Conservation (phyloP, 2,329 filamentous ascomycete genomes). For the Colletotrichum kahawae region DNA sequence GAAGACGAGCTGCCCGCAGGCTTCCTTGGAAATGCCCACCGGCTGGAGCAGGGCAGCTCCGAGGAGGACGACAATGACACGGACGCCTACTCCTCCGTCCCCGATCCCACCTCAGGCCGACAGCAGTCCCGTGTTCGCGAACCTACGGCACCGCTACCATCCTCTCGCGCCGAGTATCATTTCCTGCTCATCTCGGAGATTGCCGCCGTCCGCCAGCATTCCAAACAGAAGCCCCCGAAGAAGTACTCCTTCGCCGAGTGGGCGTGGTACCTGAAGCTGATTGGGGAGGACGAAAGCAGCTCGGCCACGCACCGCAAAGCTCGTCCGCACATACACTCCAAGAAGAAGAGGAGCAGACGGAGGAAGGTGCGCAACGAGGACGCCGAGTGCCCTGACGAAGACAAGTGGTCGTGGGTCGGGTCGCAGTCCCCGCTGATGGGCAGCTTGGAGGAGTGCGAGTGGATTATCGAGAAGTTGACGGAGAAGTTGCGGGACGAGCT, state of each 20-base stretch:
- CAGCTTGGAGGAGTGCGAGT: slow-evolving; percentile 70
- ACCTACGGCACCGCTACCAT: slow-evolving; percentile 39
- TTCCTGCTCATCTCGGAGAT: slow-evolving; percentile 77
- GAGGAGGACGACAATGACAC: slow-evolving; percentile 28
- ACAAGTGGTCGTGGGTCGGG: slow-evolving; percentile 76
- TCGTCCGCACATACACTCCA: slow-evolving; percentile 25
- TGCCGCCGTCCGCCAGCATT: slow-evolving; percentile 66
- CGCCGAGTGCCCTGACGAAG: slow-evolving; percentile 32
- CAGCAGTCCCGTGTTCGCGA: slow-evolving; percentile 42
- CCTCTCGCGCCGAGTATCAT: slow-evolving; percentile 51
- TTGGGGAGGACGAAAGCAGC: slow-evolving; percentile 68
- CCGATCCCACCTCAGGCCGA: slow-evolving; percentile 12
- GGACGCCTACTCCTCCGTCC: slow-evolving; percentile 8
- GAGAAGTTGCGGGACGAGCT: slow-evolving; percentile 61
- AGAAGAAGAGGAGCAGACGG: slow-evolving; percentile 23
- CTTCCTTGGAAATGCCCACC: slow-evolving; percentile 41
- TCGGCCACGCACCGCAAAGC: slow-evolving; percentile 54
- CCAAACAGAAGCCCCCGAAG: slow-evolving; percentile 61
- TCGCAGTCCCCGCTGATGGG: slow-evolving; percentile 73
- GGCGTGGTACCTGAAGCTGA: slow-evolving; percentile 82
- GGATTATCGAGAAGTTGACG: slow-evolving; percentile 72
- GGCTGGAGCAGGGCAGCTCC: neutral
- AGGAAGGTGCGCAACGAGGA: slow-evolving; percentile 16
- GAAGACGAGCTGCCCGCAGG: slow-evolving; percentile 45
- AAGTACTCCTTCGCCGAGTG: slow-evolving; percentile 84